Base-by-base conservation (phyloP, 1,284 basidiomycete species). In the Malassezia vespertilionis region DNA sequence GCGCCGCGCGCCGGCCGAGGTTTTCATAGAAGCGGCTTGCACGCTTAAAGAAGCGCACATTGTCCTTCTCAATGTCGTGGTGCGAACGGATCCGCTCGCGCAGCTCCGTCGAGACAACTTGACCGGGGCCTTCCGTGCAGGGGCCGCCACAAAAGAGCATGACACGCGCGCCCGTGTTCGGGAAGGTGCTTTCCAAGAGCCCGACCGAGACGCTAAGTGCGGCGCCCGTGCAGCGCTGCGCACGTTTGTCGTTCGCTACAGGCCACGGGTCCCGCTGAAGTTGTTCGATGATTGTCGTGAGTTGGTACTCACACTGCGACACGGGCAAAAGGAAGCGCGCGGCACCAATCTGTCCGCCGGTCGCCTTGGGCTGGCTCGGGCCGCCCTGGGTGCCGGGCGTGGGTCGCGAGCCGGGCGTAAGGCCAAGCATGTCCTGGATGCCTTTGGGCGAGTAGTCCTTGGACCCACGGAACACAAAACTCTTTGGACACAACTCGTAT, bases 31-130 rank as follows among this genome's bases (percentile, higher is more conserved):
- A 96, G 86, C 96, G 96, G 61, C 81, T 81, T 18, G 93, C 89
- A 42, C 89, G 84, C 77, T 97, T 97, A 75, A 84, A 97, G 73
- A 96, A 90, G 74, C 93, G 96, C 40, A 86, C 90, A 61, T 82
- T 86, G 73, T 99, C 93, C 40, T 89, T 79, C 70, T 99, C 93
- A 67, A 97, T 97, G 71, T 99, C 91, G 75, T 97, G 91, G 73
- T 99, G 93, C 2, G 90, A 96, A 49, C 93, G 84, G 60, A 99
- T 96, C 2, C 91, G 88, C 72, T 99, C 91, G 72, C 88, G 86
- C 38, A 97, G 77, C 74, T 97, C 91, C 61, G 88, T 86, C 71
- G 79, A 83, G 49, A 97, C 93, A 31, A 96, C 91, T 79, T 91
- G 82, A 26, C 93, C 93, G 0, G 91, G 91, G 3, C 91, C 91